Conservation (phyloP, 768 basidiomycete species). For the Trametes cinnabarina region DNA sequence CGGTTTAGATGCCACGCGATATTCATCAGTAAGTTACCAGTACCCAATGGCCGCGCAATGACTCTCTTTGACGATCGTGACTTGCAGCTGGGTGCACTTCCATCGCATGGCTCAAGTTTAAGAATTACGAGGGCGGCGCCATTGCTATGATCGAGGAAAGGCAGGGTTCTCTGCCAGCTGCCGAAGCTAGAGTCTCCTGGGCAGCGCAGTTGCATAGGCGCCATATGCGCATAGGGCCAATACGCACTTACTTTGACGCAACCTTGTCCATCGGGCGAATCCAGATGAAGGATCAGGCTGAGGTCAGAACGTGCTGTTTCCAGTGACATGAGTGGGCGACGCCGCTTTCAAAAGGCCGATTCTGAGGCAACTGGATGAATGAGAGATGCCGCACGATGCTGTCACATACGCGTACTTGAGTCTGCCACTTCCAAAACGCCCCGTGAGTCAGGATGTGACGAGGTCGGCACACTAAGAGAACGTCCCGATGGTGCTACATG, state of each 20-base stretch:
- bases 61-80: no score
- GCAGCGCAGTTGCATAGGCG: neutral
- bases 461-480: neutral
- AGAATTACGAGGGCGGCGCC: no score
- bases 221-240: neutral
- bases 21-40: no score
- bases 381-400: neutral
- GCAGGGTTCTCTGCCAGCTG: neutral
- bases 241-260: neutral
- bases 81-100: no score
- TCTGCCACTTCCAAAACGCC: neutral
- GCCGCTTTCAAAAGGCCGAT: neutral
- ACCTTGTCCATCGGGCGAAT: neutral
- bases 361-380: neutral
- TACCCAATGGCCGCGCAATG: no score
- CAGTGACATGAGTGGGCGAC: neutral
- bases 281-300: constrained; percentile 1
- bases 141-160: neutral
- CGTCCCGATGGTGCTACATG: neutral
- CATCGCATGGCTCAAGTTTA: no score
- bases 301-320: neutral
- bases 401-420: constrained; percentile 10
- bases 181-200: neutral
- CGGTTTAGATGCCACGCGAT: no score
- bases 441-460: neutral